Base-by-base conservation (phyloP, 2,329 filamentous ascomycete species). In the Aspergillus hortae region DNA sequence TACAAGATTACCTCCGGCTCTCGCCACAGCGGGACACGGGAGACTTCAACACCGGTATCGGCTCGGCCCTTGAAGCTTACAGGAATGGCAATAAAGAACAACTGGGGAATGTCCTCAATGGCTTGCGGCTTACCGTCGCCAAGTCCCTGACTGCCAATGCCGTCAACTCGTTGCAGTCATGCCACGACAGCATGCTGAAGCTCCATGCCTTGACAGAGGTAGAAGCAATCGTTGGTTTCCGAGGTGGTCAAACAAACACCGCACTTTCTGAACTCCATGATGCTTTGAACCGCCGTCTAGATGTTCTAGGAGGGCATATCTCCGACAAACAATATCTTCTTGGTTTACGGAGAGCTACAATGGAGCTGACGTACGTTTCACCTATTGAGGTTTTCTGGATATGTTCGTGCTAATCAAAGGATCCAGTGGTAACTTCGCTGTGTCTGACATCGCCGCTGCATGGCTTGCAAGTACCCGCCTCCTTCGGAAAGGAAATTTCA, bases 271-370 rank as follows among this genome's bases (percentile, higher is more conserved):
- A 60, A 46, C 53, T 76, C 21, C 67, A 87, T 6, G 76, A 79
- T 46, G 79, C 79, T 19, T 69, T 96, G 4, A 80, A 88, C 55
- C 84, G 87, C 43, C 85, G 94, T n/a, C 75, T 99, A n/a, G 89
- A 92, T 59, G 81, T 95, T 1, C 77, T 99, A 2, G 94, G 95
- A 0, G 89, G 91, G 1, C 96, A 94, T 63, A 86, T 92, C 35
- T 84, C 86, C 48, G 92, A 99, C 67, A 99, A 99, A 68, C 92
- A 96, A 67, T 97, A 95, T 66, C 74, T 99, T 9, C 78, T 99
- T 25, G 89, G 91, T 1, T 80, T 97, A 38, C 84, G 92, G 51
- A 82, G 94, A 60, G 92, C 94, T 21, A 84, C 88, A 1, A 96
- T 99, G 90, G 85, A 92, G 59, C 70, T 95, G 51, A 84, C 85